A percentile compares a stretch with the other conserved stretches of the same genome.
Evolutionary conservation across 2,329 filamentous ascomycete species (phyloP).

Genomic region (Colletotrichum cordylinicola): DNA sequence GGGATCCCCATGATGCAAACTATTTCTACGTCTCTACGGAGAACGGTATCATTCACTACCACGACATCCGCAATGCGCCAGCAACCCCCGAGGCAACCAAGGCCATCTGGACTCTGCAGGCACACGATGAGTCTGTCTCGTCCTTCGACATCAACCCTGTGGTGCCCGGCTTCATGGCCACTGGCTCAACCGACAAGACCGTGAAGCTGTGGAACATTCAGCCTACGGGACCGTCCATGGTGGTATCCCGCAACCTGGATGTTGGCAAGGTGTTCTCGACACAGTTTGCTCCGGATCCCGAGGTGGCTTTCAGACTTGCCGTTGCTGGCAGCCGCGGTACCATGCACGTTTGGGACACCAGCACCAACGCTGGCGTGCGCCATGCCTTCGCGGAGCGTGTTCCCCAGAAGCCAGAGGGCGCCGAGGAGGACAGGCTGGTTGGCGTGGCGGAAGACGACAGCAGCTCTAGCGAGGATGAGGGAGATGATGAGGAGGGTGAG

Average conservation of each 20-base stretch:
- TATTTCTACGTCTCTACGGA: constrained; percentile 97
- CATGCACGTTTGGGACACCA: constrained; percentile 95
- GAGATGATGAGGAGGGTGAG: constrained; percentile 42
- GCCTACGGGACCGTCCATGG: constrained; percentile 81
- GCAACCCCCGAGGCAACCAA: constrained; percentile 77
- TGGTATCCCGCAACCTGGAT: constrained; percentile 89
- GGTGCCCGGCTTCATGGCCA: constrained; percentile 92
- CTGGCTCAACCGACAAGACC: constrained; percentile 90
- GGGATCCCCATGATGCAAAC: constrained; percentile 93
- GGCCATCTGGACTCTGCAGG: constrained; percentile 92
- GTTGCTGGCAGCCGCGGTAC: constrained; percentile 94
- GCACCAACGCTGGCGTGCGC: constrained; percentile 88
- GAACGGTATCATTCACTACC: constrained; percentile 88
- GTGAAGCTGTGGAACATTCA: constrained; percentile 97
- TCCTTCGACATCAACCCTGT: constrained; percentile 90
- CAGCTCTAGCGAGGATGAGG: constrained; percentile 66
- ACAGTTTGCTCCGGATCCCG: constrained; percentile 85
- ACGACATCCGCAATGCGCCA: constrained; percentile 82
- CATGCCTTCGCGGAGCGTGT: constrained; percentile 77
- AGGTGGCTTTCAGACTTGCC: constrained; percentile 90
- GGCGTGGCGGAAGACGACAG: constrained; percentile 73
- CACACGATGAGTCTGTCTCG: constrained; percentile 90
- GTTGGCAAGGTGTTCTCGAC: constrained; percentile 95
- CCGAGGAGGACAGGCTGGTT: constrained; percentile 78
- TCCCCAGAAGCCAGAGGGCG: constrained; percentile 58